These are phyloP conservation scores for Cladosporium phlei DNA, from an alignment of 2,329 filamentous ascomycete genomes.

Conservation along the genomic window DNA sequence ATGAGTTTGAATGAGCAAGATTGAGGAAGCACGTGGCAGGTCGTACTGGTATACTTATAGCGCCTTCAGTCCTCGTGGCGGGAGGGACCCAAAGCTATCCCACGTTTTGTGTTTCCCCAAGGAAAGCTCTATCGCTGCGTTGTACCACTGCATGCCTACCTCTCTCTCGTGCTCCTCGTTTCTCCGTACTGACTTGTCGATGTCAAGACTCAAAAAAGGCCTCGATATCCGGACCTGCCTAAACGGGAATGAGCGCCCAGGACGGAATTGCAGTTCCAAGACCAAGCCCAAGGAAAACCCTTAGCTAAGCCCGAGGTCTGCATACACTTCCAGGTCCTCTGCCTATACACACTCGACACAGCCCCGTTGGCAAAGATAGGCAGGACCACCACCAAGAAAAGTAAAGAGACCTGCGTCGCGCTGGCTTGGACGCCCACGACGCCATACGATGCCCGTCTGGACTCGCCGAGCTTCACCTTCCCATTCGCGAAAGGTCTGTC, in stretches of 20 bases:
- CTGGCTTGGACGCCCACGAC: background rate
- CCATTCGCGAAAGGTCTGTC: background rate
- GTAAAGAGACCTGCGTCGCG: background rate
- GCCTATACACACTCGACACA: background rate
- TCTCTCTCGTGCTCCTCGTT: no score
- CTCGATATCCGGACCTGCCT: conserved; percentile 9
- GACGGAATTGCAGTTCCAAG: conserved; percentile 3
- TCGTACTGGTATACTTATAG: conserved; percentile 1
- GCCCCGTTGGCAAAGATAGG: background rate
- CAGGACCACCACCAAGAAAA: background rate
- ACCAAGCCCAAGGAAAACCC: background rate
- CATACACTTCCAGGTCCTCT: no score
- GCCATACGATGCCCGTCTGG: no score
- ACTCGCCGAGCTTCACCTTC: background rate
- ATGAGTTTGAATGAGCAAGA: background rate
- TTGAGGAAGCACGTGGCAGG: background rate
- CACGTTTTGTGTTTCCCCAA: no score
- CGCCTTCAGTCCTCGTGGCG: no score
- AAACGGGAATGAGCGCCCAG: conserved; percentile 13
- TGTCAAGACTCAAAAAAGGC: no score
- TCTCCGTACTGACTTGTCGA: background rate
- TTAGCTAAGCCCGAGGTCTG: conserved; percentile 8
- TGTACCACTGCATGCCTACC: no score
- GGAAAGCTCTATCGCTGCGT: no score
- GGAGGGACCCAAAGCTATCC: no score